Conservation (phyloP, 2,329 filamentous ascomycete genomes). For the Ophioceras dolichostomum region DNA sequence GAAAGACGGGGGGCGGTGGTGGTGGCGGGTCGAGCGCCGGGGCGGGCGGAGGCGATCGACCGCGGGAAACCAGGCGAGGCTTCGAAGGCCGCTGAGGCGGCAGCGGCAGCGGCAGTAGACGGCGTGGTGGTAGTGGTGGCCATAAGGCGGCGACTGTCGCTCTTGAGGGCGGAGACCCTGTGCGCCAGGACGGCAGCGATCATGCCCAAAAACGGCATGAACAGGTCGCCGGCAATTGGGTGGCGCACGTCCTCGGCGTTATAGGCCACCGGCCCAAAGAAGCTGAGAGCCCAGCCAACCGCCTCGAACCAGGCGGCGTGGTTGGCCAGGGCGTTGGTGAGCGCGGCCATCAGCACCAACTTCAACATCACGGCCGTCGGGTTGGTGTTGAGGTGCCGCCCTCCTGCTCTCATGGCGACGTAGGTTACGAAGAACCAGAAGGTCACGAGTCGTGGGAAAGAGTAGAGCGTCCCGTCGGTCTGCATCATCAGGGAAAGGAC, state of each 20-base stretch:
- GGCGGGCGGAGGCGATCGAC: neutral
- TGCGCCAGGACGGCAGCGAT: conserved; percentile 3
- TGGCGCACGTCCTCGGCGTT: conserved; percentile 1
- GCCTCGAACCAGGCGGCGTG: neutral
- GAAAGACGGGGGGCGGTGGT: neutral
- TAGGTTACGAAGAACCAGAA: conserved; percentile 53
- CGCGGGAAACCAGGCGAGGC: no score
- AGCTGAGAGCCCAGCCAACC: conserved; percentile 1
- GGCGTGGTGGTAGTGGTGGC: neutral
- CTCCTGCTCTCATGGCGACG: conserved; percentile 30
- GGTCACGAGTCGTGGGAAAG: conserved; percentile 44
- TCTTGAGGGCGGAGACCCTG: conserved; percentile 1
- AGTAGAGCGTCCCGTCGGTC: conserved; percentile 43
- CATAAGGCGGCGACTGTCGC: neutral
- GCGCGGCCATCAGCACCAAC: neutral
- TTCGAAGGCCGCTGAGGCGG: no score
- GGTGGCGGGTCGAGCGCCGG: neutral
- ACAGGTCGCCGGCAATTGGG: conserved; percentile 3
- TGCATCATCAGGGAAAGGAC: conserved; percentile 41
- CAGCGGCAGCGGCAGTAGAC: no score
- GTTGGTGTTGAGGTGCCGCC: conserved; percentile 25
- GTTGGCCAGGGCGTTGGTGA: conserved; percentile 4
- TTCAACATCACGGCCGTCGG: conserved; percentile 9
- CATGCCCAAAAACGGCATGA: conserved; percentile 7
- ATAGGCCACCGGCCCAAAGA: neutral